Conservation (phyloP, 1,284 basidiomycete species). For the Bjerkandera adusta region DNA sequence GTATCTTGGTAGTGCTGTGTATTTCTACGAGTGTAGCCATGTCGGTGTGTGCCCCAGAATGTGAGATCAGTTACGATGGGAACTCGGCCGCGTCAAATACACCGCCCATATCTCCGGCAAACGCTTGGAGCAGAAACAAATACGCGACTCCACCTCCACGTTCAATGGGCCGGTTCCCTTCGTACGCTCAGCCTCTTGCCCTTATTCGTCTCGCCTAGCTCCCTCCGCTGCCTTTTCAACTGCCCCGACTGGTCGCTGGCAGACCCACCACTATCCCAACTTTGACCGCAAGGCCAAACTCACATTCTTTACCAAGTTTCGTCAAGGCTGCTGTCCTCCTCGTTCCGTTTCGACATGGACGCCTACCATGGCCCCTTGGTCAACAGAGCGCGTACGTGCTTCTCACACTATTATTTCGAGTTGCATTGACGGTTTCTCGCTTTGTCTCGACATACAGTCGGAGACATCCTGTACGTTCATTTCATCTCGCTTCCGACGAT, state of each 20-base stretch:
- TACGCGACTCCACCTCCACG: slow-evolving; percentile 10
- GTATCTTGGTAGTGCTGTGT: slow-evolving; percentile 7
- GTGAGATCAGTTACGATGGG: slow-evolving; percentile 11
- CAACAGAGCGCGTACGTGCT: background rate
- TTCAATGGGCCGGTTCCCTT: slow-evolving; percentile 14
- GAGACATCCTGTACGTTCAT: too few relatives aligned
- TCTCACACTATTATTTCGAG: too few relatives aligned
- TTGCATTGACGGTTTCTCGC: too few relatives aligned
- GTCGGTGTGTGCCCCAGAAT: background rate
- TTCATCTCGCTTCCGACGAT: too few relatives aligned
- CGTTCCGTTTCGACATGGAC: background rate
- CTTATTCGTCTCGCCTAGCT: slow-evolving; percentile 15
- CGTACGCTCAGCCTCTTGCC: slow-evolving; percentile 15
- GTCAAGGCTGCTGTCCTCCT: background rate
- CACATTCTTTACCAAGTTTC: slow-evolving; percentile 1
- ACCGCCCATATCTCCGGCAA: slow-evolving; percentile 4
- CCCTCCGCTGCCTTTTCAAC: slow-evolving; percentile 3
- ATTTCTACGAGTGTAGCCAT: slow-evolving; percentile 1
- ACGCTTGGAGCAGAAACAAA: slow-evolving; percentile 12
- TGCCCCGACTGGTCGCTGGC: slow-evolving; percentile 9
- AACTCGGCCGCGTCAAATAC: slow-evolving; percentile 2
- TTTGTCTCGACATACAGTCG: too few relatives aligned
- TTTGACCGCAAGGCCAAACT: slow-evolving; percentile 7
- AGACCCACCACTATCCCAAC: slow-evolving; percentile 11
- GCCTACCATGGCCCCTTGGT: slow-evolving; percentile 4